A percentile compares a stretch with the other conserved stretches of the same genome.
Evolutionary conservation across 129 eudicot genomes (phyloP).

Genomic region (Flaveria linearis): DNA sequence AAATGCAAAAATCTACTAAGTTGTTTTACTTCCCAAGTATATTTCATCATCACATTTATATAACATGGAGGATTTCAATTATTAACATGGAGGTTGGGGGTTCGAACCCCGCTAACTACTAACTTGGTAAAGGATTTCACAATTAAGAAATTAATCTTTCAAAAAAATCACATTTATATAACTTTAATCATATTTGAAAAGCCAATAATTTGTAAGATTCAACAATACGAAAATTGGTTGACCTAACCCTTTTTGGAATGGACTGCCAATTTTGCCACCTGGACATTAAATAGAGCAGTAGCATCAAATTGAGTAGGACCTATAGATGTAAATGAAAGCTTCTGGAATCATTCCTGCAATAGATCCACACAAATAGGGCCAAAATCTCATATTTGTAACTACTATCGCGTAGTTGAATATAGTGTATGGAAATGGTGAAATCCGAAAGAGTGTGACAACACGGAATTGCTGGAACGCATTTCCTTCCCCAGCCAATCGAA

Average conservation of each 20-base stretch:
- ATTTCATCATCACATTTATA: not conserved
- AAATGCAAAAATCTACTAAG: not conserved
- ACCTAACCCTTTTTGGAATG: not conserved
- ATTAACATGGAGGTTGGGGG: no score
- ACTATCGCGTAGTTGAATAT: constrained; percentile 88
- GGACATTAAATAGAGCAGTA: constrained; percentile 2
- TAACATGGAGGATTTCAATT: no score
- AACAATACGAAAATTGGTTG: constrained; percentile 1
- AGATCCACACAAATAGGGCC: constrained; percentile 92
- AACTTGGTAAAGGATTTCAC: no score
- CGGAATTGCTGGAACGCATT: constrained; percentile 79
- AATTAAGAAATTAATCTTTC: no score
- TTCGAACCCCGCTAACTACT: no score
- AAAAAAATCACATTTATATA: not conserved
- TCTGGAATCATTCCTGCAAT: constrained; percentile 93
- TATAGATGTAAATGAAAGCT: constrained; percentile 87
- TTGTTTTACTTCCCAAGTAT: constrained; percentile 3
- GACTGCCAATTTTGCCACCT: not conserved
- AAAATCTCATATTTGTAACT: constrained; percentile 81
- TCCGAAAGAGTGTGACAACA: constrained; percentile 77
- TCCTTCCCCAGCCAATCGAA: constrained; percentile 86
- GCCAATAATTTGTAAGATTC: not conserved
- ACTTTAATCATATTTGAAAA: not conserved
- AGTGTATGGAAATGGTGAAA: constrained; percentile 94
- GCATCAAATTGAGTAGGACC: constrained; percentile 37